Base-by-base conservation (phyloP, 2,329 filamentous ascomycete species). In the Salinomyces thailandicus region DNA sequence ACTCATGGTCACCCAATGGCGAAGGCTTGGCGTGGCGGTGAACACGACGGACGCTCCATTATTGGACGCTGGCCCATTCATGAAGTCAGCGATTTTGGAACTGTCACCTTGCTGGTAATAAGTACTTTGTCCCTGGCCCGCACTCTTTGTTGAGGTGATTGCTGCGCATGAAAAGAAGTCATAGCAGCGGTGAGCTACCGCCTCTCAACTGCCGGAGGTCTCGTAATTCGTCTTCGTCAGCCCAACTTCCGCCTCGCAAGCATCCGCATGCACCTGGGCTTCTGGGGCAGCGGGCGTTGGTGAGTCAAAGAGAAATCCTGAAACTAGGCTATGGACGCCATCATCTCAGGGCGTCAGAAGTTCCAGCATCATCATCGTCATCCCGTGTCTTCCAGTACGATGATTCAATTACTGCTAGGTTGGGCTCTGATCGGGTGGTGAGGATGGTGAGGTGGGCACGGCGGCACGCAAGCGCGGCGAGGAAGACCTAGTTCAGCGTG, bases 181-280 rank as follows among this genome's bases (percentile, higher is more conserved):
- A 33, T 27, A 33, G 27, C 17, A 28, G 35, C 35, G 35, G 35
- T 37, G 35, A 37, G 20, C 6, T 16, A 19, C 29, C 35, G 35
- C 14, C 12, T 26, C 28, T 18, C 16, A 15, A 17, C 14, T 15
- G 27, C 27, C 11, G 27, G 11, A 12, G 11, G 14, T n/a, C 11
- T 12, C 11, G 11, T 30, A 15, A 16, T 8, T 9, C 11, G 11
- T 30, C 15, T 9, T 30, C 11, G 11, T 8, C 14, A 30, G 14
- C 14, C 11, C 14, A 7, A n/a, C 8, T 30, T n/a, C 14, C 27
- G 27, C 27, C 14, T 14, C 8, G 14, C 14, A 14, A 30, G 14
- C 7, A 16, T n/a, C n/a, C 7, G 20, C 7, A 24, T 7, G 20
- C 20, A 7, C 20, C 20, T n/a, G 27, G 27, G 27, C 14, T 30